phyloP scores from a whole-genome alignment of 2,329 filamentous ascomycete genomes.

The Fusarium longipes region DNA sequence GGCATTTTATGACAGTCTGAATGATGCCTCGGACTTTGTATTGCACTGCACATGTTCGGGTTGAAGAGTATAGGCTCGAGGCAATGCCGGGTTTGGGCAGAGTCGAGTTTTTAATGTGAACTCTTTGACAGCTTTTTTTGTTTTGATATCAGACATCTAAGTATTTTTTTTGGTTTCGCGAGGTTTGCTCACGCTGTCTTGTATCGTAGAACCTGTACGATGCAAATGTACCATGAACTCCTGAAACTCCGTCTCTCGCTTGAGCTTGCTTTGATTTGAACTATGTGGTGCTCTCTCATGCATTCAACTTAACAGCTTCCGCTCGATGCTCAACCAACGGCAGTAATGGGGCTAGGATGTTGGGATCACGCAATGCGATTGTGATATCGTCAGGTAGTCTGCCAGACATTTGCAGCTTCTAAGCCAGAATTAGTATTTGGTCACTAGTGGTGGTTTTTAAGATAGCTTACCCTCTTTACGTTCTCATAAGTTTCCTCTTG shows the following conservation, averaged over 20 bases:
- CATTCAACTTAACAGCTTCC: slow-evolving; percentile 58
- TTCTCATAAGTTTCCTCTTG: slow-evolving; percentile 84
- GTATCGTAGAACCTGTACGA: slow-evolving; percentile 4
- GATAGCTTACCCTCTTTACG: slow-evolving; percentile 71
- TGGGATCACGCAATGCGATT: slow-evolving; percentile 81
- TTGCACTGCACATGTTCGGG: slow-evolving; percentile 19
- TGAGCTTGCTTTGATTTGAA: neutral
- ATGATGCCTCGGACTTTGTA: slow-evolving; percentile 34
- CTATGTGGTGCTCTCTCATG: neutral
- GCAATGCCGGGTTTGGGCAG: slow-evolving; percentile 1
- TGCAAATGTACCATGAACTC: slow-evolving; percentile 19
- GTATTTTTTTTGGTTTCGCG: slow-evolving; percentile 19
- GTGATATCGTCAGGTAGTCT: slow-evolving; percentile 77
- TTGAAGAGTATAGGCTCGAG: slow-evolving; percentile 1
- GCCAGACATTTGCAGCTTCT: slow-evolving; percentile 64
- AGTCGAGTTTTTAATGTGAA: slow-evolving; percentile 11
- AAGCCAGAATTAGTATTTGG: neutral
- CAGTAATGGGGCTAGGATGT: slow-evolving; percentile 76
- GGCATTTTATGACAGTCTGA: slow-evolving; percentile 31
- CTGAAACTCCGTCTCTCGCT: slow-evolving; percentile 30
- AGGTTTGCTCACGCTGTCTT: slow-evolving; percentile 7
- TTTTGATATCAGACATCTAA: slow-evolving; percentile 39
- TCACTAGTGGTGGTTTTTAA: neutral
- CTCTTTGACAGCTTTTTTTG: slow-evolving; percentile 22
- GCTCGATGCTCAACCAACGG: slow-evolving; percentile 75